Evolutionary conservation across 768 basidiomycete species (phyloP).

Genomic region (Nevesoporus exiguus): DNA sequence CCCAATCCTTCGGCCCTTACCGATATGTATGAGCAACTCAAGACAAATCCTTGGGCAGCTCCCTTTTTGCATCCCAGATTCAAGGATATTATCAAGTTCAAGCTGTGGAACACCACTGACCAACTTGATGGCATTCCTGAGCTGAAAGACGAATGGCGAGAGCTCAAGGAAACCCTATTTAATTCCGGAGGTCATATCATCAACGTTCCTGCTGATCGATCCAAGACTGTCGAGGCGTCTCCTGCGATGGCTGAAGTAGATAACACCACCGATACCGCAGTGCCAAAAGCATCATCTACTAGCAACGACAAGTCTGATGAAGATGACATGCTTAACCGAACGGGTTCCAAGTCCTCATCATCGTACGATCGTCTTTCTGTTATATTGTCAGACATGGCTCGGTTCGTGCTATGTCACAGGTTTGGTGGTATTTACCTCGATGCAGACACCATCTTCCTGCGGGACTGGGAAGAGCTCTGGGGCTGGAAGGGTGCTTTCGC

Average conservation of each 20-base stretch:
- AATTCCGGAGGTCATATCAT: constrained; percentile 82
- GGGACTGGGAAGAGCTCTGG: constrained; percentile 99
- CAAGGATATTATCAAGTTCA: constrained; percentile 90
- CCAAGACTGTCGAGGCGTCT: constrained; percentile 27
- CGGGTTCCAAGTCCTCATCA: constrained; percentile 82
- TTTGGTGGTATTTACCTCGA: constrained; percentile 97
- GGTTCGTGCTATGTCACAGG: constrained; percentile 94
- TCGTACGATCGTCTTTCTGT: constrained; percentile 91
- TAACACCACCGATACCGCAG: constrained; percentile 22
- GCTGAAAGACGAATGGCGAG: constrained; percentile 86
- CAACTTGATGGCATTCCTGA: constrained; percentile 91
- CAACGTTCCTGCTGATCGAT: constrained; percentile 51
- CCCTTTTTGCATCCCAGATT: constrained; percentile 94
- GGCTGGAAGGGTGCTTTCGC: constrained; percentile 96
- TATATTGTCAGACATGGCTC: constrained; percentile 94
- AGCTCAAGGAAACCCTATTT: constrained; percentile 69
- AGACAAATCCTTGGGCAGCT: constrained; percentile 87
- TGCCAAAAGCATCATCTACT: constrained; percentile 21
- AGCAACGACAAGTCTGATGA: constrained; percentile 35
- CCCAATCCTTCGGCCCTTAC: constrained; percentile 77
- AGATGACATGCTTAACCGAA: constrained; percentile 67
- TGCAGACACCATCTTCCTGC: constrained; percentile 91
- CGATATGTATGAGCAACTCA: constrained; percentile 83
- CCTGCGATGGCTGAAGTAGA: constrained; percentile 15
- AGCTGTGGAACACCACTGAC: constrained; percentile 97